Conservation (phyloP, 108 stramenopile species). For the Skeletonema menzelii region DNA sequence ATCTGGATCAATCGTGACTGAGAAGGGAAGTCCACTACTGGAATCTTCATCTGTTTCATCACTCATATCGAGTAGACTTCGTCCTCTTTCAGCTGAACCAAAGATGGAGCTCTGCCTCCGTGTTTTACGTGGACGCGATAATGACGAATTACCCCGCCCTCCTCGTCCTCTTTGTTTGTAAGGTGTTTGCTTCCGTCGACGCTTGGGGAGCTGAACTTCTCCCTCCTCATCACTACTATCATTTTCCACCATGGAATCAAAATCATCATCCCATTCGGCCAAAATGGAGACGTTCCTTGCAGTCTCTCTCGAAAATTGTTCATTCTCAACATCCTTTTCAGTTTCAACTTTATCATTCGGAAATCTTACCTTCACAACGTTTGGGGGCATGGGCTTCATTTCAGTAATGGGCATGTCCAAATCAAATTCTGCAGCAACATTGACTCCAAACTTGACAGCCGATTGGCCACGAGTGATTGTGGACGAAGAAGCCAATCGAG, state of each 20-base stretch:
- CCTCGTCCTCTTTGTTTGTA: constrained; percentile 18
- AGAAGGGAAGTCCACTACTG: constrained; percentile 17
- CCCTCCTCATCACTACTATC: neutral
- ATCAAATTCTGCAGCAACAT: constrained; percentile 46
- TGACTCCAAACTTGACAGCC: constrained; percentile 45
- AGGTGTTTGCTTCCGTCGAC: constrained; percentile 32
- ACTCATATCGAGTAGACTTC: constrained; percentile 27
- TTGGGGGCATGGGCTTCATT: constrained; percentile 38
- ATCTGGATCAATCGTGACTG: constrained; percentile 35
- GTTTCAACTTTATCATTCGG: constrained; percentile 19
- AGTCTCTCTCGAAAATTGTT: constrained; percentile 22
- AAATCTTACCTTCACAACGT: constrained; percentile 28
- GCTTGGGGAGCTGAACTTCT: constrained; percentile 5
- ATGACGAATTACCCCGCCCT: neutral
- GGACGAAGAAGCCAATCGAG: neutral
- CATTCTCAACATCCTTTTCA: constrained; percentile 12
- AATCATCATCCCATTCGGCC: constrained; percentile 48
- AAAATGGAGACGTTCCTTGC: constrained; percentile 35
- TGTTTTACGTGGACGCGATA: constrained; percentile 12
- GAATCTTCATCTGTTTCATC: constrained; percentile 16
- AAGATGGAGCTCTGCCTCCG: constrained; percentile 39
- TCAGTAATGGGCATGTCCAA: constrained; percentile 29
- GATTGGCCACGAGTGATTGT: constrained; percentile 12
- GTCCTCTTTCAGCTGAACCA: constrained; percentile 12
- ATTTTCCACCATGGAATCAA: constrained; percentile 15